Conservation (phyloP, 106 monocot genomes). For the Iris macrosiphon region DNA sequence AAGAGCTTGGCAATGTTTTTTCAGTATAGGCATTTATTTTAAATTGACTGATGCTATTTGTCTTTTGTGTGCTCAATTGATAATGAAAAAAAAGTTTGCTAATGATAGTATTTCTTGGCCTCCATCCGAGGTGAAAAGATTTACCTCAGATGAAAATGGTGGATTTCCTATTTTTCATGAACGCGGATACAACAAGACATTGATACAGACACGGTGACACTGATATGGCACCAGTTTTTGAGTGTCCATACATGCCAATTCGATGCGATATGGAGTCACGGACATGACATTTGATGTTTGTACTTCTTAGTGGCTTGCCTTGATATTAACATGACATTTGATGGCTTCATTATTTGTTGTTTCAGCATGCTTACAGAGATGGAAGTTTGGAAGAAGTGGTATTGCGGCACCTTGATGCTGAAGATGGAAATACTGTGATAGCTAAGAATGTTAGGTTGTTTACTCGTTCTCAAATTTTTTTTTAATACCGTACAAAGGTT, state of each 20-base stretch:
- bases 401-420: conserved; percentile 79
- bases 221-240: too few relatives aligned
- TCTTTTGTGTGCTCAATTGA: too few relatives aligned
- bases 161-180: too few relatives aligned
- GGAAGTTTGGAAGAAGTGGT: conserved; percentile 87
- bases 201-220: too few relatives aligned
- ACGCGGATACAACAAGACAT: too few relatives aligned
- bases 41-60: background rate
- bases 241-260: too few relatives aligned
- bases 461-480: background rate
- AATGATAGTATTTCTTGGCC: too few relatives aligned
- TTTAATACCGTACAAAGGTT: background rate
- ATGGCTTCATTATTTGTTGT: conserved; percentile 4
- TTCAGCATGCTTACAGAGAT: conserved; percentile 95
- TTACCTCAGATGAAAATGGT: background rate
- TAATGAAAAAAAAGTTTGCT: background rate
- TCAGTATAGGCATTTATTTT: background rate
- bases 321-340: too few relatives aligned
- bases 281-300: too few relatives aligned
- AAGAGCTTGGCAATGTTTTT: background rate
- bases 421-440: conserved; percentile 88
- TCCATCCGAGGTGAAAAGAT: too few relatives aligned
- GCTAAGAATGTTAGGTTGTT: conserved; percentile 81
- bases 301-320: too few relatives aligned
- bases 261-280: too few relatives aligned